Base-by-base conservation (phyloP, 164 flowering plant genomes). In the Tetrastigma voinierianum region DNA sequence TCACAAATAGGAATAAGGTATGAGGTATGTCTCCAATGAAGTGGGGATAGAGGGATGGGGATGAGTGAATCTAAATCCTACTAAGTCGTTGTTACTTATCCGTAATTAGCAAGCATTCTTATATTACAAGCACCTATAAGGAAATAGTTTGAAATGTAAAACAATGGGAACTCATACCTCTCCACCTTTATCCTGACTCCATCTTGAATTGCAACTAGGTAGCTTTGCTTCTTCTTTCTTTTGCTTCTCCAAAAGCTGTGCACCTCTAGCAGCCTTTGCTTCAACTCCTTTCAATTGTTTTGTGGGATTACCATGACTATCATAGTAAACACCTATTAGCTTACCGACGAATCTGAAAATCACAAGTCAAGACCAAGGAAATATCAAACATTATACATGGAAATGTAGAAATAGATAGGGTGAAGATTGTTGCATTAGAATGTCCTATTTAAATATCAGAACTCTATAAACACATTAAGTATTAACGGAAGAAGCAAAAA, bases 141-240 rank as follows among this genome's bases (percentile, higher is more conserved):
- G n/a, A 49, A 49, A 49, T 2, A n/a, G 15, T 14, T 15, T 14
- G n/a, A 49, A 49, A 49, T 11, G 15, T 49, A 49, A 49, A n/a
- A n/a, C n/a, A 7, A 13, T 49, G 52, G 52, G 40, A 32, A 32
- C 3, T 0, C 67, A 69, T 80, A 88, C 98, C 92, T 89, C 85
- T 64, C 97, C 96, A 46, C 98, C 98, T 59, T 91, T 92, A 14
- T 86, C 81, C 65, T 91, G 96, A 74, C 97, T 95, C 98, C 98
- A 95, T 71, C 78, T 82, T 32, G 97, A 95, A 71, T 87, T 95
- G 82, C 98, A 91, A 74, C 77, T 78, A 21, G 86, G 80, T 45
- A 81, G 70, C 74, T 90, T 87, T 3, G 89, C 89, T 73, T 95
- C 98, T 80, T 91, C 96, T 1, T 21, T 71, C 77, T 91, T 86